Evolutionary conservation across 176 grass and related monocot species (phyloP), one percentile per base, ranked within the genome.

Genomic region (Carex cristatella): DNA sequence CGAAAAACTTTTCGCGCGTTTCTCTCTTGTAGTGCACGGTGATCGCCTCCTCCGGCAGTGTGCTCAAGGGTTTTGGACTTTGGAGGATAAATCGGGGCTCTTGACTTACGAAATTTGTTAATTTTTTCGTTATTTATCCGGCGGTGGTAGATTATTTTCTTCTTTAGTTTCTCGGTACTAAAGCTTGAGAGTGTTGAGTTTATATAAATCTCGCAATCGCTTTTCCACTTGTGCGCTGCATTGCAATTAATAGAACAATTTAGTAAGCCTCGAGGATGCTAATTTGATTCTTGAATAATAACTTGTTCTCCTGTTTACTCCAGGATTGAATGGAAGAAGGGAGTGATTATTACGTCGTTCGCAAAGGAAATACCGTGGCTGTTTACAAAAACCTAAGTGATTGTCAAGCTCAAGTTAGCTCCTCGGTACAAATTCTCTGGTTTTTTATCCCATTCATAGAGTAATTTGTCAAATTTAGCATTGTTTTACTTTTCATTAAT

Each of bases 341-440:
- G 3, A 84, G 89, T 54, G 90, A 88, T 37, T 94, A 90, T 84
- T 97, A 92, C 87, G 90, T 94, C 15, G 83, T 97, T 61, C 88
- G 90, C 60, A 97, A 97, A 85, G 94, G 94, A 19, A 84, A 91
- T 59, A 62, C 87, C 48, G 84, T 92, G 64, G 86, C 85, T 86
- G 87, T 94, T 67, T 94, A 97, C 85, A 89, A 88, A 63, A 89
- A 49, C 79, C 89, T 97, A 46, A 83, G 83, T 66, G 92, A 97
- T 56, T 97, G 88, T 73, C 90, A 97, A 81, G 92, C 88, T 86
- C 94, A 97, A 97, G 90, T 92, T 79, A 88, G 94, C 83, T 86
- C 84, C 38, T 94, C 90, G 83, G 90, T 97, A 90, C 38, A 35
- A 23, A 44, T 6, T 27, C 15, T n/a, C 48, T 51, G 9, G 46